Evolutionary conservation across 2,329 filamentous ascomycete genomes (phyloP).

Genomic region (Zymoseptoria passerinii): DNA sequence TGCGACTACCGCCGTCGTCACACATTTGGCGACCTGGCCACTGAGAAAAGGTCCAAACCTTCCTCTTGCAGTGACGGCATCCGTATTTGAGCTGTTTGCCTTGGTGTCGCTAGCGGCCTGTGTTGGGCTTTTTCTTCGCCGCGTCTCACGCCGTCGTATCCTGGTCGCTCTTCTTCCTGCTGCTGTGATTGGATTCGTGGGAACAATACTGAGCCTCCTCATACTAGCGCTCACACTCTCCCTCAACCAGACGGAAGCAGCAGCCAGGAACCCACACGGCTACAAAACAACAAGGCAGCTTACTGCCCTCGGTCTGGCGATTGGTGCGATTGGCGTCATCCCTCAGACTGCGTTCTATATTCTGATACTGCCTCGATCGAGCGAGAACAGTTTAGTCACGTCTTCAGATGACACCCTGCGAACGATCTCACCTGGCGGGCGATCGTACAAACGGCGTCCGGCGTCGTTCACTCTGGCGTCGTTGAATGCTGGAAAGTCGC

Average conservation of each 20-base stretch:
- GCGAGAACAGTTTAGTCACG: background rate
- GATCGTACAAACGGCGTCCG: background rate
- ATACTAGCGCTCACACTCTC: conserved; percentile 15
- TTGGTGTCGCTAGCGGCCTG: conserved; percentile 12
- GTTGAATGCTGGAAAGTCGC: background rate
- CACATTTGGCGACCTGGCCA: conserved; percentile 13
- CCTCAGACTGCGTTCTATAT: conserved; percentile 20
- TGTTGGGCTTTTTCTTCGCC: conserved; percentile 11
- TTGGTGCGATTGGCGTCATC: conserved; percentile 20
- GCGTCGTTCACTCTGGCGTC: background rate
- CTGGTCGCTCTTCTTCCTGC: conserved; percentile 11
- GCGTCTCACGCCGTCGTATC: conserved; percentile 7
- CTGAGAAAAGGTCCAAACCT: conserved; percentile 5
- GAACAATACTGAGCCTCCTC: conserved; percentile 10
- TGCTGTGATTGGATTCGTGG: conserved; percentile 6
- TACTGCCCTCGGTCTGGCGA: conserved; percentile 21
- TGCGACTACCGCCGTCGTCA: conserved; percentile 14
- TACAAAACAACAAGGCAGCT: conserved; percentile 4
- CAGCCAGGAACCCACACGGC: background rate
- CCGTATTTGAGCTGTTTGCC: conserved; percentile 17
- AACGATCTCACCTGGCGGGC: background rate
- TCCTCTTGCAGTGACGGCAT: conserved; percentile 14
- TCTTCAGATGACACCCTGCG: background rate
- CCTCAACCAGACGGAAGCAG: background rate
- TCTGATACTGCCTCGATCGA: conserved; percentile 16